These are phyloP conservation scores for Ogataea methylovora DNA, from an alignment of 805 yeast genomes.

Conservation along the genomic window DNA sequence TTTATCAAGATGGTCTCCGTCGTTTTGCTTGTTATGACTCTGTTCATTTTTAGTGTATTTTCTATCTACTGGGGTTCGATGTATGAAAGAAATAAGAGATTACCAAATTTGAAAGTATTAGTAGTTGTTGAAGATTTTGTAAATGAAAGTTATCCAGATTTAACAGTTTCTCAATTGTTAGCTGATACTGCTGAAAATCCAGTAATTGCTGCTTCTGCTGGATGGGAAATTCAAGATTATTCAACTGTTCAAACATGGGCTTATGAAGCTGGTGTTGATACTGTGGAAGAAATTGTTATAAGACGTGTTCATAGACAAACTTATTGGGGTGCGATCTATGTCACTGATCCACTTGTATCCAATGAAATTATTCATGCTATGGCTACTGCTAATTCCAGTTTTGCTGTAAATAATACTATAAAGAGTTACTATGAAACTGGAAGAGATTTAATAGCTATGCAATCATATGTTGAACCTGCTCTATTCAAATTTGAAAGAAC, in stretches of 20 bases:
- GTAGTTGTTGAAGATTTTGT: slow-evolving; percentile 27
- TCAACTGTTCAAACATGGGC: slow-evolving; percentile 21
- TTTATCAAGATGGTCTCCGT: slow-evolving; percentile 8
- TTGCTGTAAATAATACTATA: slow-evolving; percentile 18
- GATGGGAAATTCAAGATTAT: slow-evolving; percentile 29
- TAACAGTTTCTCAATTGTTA: slow-evolving; percentile 27
- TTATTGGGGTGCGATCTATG: slow-evolving; percentile 59
- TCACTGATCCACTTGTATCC: slow-evolving; percentile 35
- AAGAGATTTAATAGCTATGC: slow-evolving; percentile 48
- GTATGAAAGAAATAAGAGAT: slow-evolving; percentile 23
- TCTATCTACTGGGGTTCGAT: slow-evolving; percentile 45
- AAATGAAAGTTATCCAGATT: slow-evolving; percentile 16
- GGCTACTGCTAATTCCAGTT: slow-evolving; percentile 22
- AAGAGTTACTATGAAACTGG: slow-evolving; percentile 48
- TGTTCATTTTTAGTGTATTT: slow-evolving; percentile 29
- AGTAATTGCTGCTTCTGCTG: slow-evolving; percentile 16
- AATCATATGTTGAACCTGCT: slow-evolving; percentile 35
- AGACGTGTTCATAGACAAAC: slow-evolving; percentile 43
- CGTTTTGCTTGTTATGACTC: slow-evolving; percentile 22
- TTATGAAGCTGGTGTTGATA: slow-evolving; percentile 20
- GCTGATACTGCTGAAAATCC: slow-evolving; percentile 8
- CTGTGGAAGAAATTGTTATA: slow-evolving; percentile 30
- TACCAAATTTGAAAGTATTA: slow-evolving; percentile 28
- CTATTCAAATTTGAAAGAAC: slow-evolving; percentile 28
- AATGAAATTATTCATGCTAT: slow-evolving; percentile 34